Percentiles rank a stretch among this genome's conserved stretches.
phyloP scores from a whole-genome alignment of 352 stramenopile species.

The Globisporangium sylvaticum region DNA sequence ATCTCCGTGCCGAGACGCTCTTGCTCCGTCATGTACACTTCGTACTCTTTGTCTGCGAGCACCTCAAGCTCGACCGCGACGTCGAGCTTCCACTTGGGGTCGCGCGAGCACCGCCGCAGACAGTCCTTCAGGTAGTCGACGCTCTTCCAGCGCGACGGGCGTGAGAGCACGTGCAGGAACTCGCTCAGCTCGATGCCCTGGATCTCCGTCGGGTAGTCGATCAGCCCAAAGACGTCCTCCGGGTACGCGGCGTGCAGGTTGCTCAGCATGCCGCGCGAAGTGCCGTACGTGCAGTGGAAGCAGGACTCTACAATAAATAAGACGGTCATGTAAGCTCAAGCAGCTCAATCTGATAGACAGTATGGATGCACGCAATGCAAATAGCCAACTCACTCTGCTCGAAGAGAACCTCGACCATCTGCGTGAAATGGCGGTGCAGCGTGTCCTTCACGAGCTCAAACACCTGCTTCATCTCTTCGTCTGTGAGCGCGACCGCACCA shows the following conservation, averaged over 20 bases:
- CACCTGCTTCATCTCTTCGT: constrained; percentile 30
- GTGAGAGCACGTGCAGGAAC: constrained; percentile 50
- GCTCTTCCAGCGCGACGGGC: constrained; percentile 69
- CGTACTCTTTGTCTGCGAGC: constrained; percentile 64
- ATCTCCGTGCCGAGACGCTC: constrained; percentile 69
- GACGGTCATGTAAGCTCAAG: not conserved
- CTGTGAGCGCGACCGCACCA: not conserved
- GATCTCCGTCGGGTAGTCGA: constrained; percentile 75
- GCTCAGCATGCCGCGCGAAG: constrained; percentile 39
- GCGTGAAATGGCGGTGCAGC: constrained; percentile 48
- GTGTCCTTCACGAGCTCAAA: constrained; percentile 47
- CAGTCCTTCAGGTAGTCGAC: constrained; percentile 81
- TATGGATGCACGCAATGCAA: not conserved
- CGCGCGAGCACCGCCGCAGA: constrained; percentile 63
- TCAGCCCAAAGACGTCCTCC: constrained; percentile 52
- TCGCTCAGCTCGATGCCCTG: constrained; percentile 60
- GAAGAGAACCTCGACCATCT: constrained; percentile 63
- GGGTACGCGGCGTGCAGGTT: constrained; percentile 49
- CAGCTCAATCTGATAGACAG: not conserved
- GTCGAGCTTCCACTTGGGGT: constrained; percentile 79
- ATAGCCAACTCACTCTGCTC: constrained; percentile 41
- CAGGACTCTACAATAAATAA: constrained; percentile 32
- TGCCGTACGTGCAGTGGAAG: constrained; percentile 70
- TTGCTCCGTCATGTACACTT: constrained; percentile 36
- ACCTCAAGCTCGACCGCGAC: constrained; percentile 64